These are phyloP conservation scores for Talaromyces sp. DNA, from an alignment of 2,329 filamentous ascomycete species.

Conservation along the genomic window DNA sequence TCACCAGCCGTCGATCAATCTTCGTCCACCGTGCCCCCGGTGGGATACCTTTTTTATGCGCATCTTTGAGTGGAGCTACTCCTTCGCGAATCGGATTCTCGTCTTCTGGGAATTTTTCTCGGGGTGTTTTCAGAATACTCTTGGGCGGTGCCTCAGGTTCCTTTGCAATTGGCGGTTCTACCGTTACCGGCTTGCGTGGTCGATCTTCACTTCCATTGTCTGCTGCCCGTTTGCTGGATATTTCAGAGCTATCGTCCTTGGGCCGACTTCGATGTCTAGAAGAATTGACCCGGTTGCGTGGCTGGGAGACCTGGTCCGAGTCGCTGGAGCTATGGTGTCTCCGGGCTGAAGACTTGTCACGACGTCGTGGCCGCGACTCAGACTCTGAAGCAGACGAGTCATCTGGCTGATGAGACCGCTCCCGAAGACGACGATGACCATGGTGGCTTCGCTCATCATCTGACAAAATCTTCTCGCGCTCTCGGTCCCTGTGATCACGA, in stretches of 20 bases:
- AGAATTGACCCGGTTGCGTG: slow-evolving; percentile 11
- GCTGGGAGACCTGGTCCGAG: slow-evolving; percentile 19
- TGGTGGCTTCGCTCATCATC: slow-evolving; percentile 14
- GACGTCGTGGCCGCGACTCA: slow-evolving; percentile 26
- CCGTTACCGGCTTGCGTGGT: slow-evolving; percentile 22
- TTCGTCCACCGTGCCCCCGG: slow-evolving; percentile 86
- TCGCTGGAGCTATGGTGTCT: slow-evolving; percentile 19
- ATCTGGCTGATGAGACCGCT: slow-evolving; percentile 16
- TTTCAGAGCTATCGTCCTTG: slow-evolving; percentile 12
- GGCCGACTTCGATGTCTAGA: slow-evolving; percentile 4
- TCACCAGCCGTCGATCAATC: slow-evolving; percentile 81
- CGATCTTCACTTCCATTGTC: slow-evolving; percentile 15
- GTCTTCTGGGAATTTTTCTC: slow-evolving; percentile 79
- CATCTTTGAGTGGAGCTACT: slow-evolving; percentile 88
- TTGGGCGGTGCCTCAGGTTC: slow-evolving; percentile 65
- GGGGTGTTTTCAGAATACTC: slow-evolving; percentile 81
- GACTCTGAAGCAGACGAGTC: slow-evolving; percentile 25
- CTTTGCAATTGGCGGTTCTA: slow-evolving; percentile 25
- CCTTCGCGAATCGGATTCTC: slow-evolving; percentile 78
- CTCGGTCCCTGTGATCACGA: slow-evolving; percentile 5
- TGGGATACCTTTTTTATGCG: slow-evolving; percentile 66
- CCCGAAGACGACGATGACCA: slow-evolving; percentile 15
- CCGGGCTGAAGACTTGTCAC: slow-evolving; percentile 20
- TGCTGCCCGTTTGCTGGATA: slow-evolving; percentile 15
- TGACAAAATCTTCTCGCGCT: slow-evolving; percentile 14